Evolutionary conservation across 768 basidiomycete species (phyloP).

Genomic region (Trichaptum fuscoviolaceum): DNA sequence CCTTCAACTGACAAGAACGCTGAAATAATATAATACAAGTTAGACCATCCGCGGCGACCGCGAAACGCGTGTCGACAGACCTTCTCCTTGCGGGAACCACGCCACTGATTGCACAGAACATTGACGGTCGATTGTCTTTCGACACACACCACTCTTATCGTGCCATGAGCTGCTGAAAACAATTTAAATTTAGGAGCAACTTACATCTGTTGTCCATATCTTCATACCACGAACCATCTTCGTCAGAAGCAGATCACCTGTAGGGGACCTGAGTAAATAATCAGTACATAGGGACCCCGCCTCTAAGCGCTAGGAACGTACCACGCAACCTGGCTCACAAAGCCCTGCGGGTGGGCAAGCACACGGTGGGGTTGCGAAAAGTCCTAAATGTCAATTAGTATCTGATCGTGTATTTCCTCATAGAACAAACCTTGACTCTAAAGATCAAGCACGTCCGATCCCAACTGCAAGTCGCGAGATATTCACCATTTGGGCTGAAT

Average conservation of each 20-base stretch:
- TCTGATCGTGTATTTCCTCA: conserved; percentile 3
- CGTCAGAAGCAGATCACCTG: conserved; percentile 55
- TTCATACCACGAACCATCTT: conserved; percentile 62
- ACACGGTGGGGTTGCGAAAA: conserved; percentile 55
- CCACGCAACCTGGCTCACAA: conserved; percentile 76
- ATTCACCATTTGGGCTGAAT: conserved; percentile 73
- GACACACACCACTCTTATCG: conserved; percentile 63
- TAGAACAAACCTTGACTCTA: conserved; percentile 49
- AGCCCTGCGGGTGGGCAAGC: conserved; percentile 64
- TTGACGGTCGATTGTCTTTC: conserved; percentile 55
- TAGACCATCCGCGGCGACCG: conserved; percentile 2
- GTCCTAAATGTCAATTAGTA: conserved; percentile 32
- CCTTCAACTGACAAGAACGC: conserved; percentile 72
- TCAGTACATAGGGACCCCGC: background rate
- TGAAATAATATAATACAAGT: conserved; percentile 18
- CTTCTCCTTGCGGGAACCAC: conserved; percentile 63
- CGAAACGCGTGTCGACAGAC: conserved; percentile 26
- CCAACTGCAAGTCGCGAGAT: conserved; percentile 73
- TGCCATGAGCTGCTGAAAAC: background rate
- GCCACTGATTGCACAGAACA: conserved; percentile 54
- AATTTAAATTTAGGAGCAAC: conserved; percentile 14
- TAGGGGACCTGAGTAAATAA: conserved; percentile 47
- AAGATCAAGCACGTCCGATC: conserved; percentile 66
- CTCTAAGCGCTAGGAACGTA: conserved; percentile 20
- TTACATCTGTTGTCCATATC: conserved; percentile 61